Percentiles rank a stretch among this genome's conserved stretches.
Evolutionary conservation across 139 green algal species (phyloP).

Genomic region (Chlamydomonas applanata): DNA sequence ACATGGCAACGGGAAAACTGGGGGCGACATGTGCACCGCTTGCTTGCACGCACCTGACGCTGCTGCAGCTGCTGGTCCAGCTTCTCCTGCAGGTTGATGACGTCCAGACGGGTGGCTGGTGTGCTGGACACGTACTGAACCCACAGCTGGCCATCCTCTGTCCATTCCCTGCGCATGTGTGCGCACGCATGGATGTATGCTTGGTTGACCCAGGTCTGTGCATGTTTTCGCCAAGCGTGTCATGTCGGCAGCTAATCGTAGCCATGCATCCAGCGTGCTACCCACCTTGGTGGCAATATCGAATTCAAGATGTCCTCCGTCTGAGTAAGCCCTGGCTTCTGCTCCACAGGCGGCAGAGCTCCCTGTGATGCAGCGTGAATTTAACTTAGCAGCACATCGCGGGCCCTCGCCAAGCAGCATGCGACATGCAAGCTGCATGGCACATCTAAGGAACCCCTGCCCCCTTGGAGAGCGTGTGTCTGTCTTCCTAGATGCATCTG

Average conservation of each 20-base stretch:
- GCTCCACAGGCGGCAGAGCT: conserved; percentile 65
- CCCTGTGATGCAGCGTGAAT: conserved; percentile 36
- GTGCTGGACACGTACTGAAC: conserved; percentile 85
- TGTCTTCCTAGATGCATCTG: no score
- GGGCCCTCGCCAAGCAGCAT: no score
- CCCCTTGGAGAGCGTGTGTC: no score
- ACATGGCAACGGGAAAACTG: background rate
- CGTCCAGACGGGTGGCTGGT: conserved; percentile 78
- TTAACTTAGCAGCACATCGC: background rate
- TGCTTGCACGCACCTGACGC: conserved; percentile 43
- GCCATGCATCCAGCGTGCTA: background rate
- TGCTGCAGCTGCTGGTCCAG: conserved; percentile 86
- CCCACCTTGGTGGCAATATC: conserved; percentile 81
- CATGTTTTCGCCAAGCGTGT: no score
- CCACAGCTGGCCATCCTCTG: conserved; percentile 83
- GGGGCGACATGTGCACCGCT: background rate
- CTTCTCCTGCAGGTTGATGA: conserved; percentile 86
- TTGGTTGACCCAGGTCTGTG: no score
- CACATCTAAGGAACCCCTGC: background rate
- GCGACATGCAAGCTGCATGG: no score
- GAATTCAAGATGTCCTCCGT: conserved; percentile 89
- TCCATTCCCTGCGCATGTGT: conserved; percentile 65
- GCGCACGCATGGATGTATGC: no score
- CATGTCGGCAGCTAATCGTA: no score
- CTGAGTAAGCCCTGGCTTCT: conserved; percentile 68